Conservation (phyloP, 2,329 filamentous ascomycete genomes). For the Colletotrichum filicis region DNA sequence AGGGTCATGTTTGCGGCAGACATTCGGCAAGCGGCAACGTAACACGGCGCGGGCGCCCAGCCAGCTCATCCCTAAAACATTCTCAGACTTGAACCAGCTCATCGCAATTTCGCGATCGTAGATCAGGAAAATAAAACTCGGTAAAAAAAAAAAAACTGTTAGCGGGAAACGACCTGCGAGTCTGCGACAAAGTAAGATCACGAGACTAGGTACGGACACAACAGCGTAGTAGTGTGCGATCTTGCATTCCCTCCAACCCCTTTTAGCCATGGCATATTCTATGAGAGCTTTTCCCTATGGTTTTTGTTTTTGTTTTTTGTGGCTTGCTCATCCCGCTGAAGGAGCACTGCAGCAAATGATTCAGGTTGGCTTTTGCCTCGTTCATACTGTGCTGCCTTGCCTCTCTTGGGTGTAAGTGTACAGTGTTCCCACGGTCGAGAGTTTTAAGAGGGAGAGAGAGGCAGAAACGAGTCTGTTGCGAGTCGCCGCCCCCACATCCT, state of each 20-base stretch:
- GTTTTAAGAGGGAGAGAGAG: no score
- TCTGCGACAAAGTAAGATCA: no score
- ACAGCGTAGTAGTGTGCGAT: no score
- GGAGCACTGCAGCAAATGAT: slow-evolving; percentile 14
- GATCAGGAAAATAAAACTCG: slow-evolving; percentile 6
- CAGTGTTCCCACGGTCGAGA: background rate
- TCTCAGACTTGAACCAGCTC: slow-evolving; percentile 18
- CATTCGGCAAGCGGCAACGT: background rate
- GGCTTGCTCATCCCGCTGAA: slow-evolving; percentile 23
- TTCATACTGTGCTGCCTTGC: background rate
- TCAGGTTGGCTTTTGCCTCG: background rate
- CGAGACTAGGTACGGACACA: no score
- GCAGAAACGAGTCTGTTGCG: background rate
- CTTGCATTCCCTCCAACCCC: no score
- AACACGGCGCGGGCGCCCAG: background rate
- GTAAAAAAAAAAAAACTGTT: no score
- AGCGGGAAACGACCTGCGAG: no score
- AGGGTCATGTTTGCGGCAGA: background rate
- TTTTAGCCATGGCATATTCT: no score
- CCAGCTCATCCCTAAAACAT: slow-evolving; percentile 16
- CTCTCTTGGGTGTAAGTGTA: background rate
- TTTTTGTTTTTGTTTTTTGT: background rate
- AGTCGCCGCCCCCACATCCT: background rate
- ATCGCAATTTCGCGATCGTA: slow-evolving; percentile 32
- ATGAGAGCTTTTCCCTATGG: no score